Evolutionary conservation across 23 red algal species (phyloP).

Genomic region (Chondrus crispus): DNA sequence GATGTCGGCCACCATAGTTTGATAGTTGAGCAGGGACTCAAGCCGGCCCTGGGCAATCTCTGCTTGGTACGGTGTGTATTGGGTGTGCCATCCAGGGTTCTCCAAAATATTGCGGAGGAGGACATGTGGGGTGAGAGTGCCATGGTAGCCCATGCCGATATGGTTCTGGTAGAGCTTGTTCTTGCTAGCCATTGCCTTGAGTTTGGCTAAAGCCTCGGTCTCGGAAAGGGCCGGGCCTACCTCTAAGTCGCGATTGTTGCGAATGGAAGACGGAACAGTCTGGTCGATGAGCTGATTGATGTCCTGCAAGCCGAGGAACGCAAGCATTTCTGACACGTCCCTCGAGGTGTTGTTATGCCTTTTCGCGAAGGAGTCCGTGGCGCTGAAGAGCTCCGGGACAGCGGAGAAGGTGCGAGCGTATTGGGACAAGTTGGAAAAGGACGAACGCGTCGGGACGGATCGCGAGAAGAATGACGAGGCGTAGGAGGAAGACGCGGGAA

Average conservation of each 20-base stretch:
- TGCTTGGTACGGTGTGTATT: slow-evolving; percentile 99
- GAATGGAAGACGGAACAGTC: slow-evolving; percentile 85
- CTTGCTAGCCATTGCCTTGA: slow-evolving; percentile 68
- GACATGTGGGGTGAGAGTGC: slow-evolving; percentile 84
- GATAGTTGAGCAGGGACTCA: slow-evolving; percentile 97
- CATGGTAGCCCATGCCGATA: slow-evolving; percentile 98
- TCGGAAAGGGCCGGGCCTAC: slow-evolving; percentile 83
- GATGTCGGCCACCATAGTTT: slow-evolving; percentile 97
- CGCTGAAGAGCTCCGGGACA: slow-evolving; percentile 59
- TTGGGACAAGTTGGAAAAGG: not conserved
- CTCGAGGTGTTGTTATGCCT: slow-evolving; percentile 85
- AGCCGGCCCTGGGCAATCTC: slow-evolving; percentile 97
- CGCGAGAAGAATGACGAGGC: not conserved
- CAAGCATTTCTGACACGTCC: slow-evolving; percentile 75
- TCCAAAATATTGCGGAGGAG: slow-evolving; percentile 94
- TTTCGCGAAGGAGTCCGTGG: slow-evolving; percentile 77
- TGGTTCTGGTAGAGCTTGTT: slow-evolving; percentile 90
- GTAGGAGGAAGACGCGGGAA: not conserved
- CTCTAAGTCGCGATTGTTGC: slow-evolving; percentile 43
- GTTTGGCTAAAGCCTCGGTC: slow-evolving; percentile 83
- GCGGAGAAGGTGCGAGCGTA: slow-evolving; percentile 39
- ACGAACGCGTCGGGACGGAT: not conserved
- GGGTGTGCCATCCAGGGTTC: slow-evolving; percentile 99
- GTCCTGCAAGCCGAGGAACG: slow-evolving; percentile 51
- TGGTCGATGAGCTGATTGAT: slow-evolving; percentile 88